Conservation (phyloP, 2,329 filamentous ascomycete species). For the Paecilomyces niveus region DNA sequence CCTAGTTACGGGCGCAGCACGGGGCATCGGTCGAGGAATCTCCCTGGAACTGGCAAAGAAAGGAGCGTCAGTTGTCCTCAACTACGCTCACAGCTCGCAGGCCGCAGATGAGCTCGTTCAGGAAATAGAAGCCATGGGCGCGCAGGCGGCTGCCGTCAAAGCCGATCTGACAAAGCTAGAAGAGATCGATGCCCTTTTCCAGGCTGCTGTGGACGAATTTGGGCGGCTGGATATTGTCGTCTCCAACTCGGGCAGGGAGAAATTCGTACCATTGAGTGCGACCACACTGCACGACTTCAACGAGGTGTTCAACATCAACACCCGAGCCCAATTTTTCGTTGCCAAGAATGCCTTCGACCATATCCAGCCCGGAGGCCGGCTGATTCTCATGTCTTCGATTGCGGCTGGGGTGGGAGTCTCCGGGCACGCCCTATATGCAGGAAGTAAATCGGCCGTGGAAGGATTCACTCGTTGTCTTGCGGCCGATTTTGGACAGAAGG, state of each 20-base stretch:
- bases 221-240: slow-evolving; percentile 60
- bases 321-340: slow-evolving; percentile 58
- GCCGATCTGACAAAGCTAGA: slow-evolving; percentile 61
- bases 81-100: slow-evolving; percentile 52
- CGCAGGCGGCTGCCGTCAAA: slow-evolving; percentile 57
- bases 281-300: slow-evolving; percentile 29
- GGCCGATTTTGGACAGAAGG: slow-evolving; percentile 60
- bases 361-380: slow-evolving; percentile 60
- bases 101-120: slow-evolving; percentile 60
- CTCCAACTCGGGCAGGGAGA: slow-evolving; percentile 55
- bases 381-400: slow-evolving; percentile 69
- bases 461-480: slow-evolving; percentile 70
- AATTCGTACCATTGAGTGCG: slow-evolving; percentile 18
- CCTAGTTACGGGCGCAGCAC: slow-evolving; percentile 28
- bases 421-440: slow-evolving; percentile 67
- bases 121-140: slow-evolving; percentile 57
- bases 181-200: slow-evolving; percentile 58
- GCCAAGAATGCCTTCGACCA: slow-evolving; percentile 62
- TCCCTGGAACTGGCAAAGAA: slow-evolving; percentile 33
- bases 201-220: slow-evolving; percentile 55
- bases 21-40: slow-evolving; percentile 36
- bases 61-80: slow-evolving; percentile 34
- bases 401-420: slow-evolving; percentile 61
- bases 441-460: slow-evolving; percentile 68
- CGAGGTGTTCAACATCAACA: slow-evolving; percentile 56